A percentile compares a stretch with the other conserved stretches of the same genome.
Evolutionary conservation across 148 eudicot species (phyloP).

Genomic region (Rhododendron henanense): DNA sequence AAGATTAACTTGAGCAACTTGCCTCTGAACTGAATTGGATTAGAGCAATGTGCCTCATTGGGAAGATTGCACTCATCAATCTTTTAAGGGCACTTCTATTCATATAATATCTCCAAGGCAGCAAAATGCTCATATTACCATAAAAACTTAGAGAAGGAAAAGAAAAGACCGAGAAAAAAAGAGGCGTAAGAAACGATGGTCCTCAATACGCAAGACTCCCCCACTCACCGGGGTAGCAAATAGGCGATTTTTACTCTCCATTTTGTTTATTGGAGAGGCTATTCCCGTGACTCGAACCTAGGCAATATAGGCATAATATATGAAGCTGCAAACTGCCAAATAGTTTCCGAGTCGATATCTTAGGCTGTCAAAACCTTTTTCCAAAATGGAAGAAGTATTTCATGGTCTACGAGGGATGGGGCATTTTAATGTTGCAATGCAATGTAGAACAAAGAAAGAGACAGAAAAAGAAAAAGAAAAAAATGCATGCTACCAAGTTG

Average conservation of each 20-base stretch:
- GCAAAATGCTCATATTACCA: neutral
- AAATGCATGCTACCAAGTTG: neutral
- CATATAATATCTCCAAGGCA: neutral
- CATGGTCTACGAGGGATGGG: neutral
- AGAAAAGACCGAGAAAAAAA: neutral
- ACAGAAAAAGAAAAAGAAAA: neutral
- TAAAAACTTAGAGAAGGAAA: neutral
- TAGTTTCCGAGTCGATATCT: neutral
- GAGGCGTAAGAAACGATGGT: neutral
- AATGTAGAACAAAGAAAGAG: neutral
- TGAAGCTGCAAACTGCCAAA: neutral
- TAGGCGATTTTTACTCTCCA: neutral
- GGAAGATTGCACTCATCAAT: neutral
- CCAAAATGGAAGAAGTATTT: neutral
- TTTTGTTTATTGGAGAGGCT: neutral
- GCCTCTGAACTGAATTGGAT: too few species aligned
- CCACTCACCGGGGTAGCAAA: neutral
- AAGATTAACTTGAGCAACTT: neutral
- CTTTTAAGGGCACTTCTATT: neutral
- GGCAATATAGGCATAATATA: neutral
- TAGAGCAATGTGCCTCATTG: too few species aligned
- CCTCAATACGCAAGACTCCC: neutral
- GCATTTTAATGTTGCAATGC: neutral
- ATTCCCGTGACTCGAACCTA: neutral
- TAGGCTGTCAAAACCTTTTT: neutral